Evolutionary conservation across 1,139 yeast genomes (phyloP).

Genomic region (Diutina pseudorugosa): DNA sequence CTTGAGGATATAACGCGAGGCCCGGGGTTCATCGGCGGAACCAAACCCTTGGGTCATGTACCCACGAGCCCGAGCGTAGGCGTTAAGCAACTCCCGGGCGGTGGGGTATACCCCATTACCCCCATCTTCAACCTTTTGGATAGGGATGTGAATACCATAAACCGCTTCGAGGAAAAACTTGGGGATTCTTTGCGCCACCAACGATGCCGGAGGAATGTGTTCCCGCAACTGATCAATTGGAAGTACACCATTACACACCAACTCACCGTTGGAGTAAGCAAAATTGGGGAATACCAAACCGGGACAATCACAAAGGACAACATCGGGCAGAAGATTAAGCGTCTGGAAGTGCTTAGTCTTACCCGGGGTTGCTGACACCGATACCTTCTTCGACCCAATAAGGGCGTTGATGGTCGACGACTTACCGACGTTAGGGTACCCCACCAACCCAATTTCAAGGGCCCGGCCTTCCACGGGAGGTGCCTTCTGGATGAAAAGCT

Average conservation of each 20-base stretch:
- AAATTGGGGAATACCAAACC: constrained; percentile 98
- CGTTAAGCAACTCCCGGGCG: constrained; percentile 76
- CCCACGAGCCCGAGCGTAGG: constrained; percentile 95
- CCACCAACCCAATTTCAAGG: constrained; percentile 88
- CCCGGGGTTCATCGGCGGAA: constrained; percentile 93
- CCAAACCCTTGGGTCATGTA: constrained; percentile 97
- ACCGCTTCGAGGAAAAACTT: constrained; percentile 80
- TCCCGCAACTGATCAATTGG: constrained; percentile 97
- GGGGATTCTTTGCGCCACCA: constrained; percentile 84
- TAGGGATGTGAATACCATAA: constrained; percentile 84
- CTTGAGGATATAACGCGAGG: constrained; percentile 83
- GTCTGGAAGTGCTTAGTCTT: constrained; percentile 99
- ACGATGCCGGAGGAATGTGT: constrained; percentile 78
- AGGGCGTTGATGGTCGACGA: constrained; percentile 93
- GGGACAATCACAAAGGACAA: constrained; percentile 94
- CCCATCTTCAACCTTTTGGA: constrained; percentile 68
- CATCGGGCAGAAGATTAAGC: constrained; percentile 69
- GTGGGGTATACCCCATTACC: constrained; percentile 78
- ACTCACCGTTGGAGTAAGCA: constrained; percentile 92
- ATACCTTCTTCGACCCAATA: constrained; percentile 91
- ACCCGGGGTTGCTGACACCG: constrained; percentile 97
- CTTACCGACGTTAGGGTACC: constrained; percentile 81
- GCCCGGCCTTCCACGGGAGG: constrained; percentile 60
- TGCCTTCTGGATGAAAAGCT: constrained; percentile 64
- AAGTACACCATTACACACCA: constrained; percentile 94